Conservation (phyloP, 2,329 filamentous ascomycete genomes). For the Lecanicillium sp. region DNA sequence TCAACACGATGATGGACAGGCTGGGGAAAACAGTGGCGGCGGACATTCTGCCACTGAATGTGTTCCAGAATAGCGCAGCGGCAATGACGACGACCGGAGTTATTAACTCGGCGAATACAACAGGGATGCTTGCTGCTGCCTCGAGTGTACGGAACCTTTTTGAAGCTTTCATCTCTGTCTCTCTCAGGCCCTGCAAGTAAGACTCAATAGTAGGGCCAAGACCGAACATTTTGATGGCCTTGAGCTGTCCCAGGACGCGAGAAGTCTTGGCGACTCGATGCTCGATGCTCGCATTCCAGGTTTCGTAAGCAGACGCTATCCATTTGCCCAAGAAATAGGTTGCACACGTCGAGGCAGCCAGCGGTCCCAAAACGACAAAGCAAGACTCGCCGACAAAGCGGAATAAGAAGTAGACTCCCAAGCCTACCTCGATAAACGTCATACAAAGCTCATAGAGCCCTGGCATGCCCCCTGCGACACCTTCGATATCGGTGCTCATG, state of each 20-base stretch:
- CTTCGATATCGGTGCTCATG: slow-evolving; percentile 10
- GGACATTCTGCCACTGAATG: background rate
- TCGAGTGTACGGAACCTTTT: background rate
- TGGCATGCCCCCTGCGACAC: background rate
- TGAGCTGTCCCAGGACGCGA: background rate
- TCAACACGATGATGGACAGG: background rate
- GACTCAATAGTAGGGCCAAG: background rate
- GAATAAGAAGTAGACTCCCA: background rate
- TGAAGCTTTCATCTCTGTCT: background rate
- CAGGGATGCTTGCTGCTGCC: background rate
- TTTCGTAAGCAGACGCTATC: background rate
- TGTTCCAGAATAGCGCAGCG: slow-evolving; percentile 1
- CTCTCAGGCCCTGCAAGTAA: background rate
- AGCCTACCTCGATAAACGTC: background rate
- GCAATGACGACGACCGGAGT: slow-evolving; percentile 4
- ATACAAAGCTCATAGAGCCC: background rate
- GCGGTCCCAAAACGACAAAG: background rate
- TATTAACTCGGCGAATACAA: background rate
- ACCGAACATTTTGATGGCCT: slow-evolving; percentile 9
- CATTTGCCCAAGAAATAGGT: background rate
- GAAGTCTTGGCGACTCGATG: background rate
- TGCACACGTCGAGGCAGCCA: background rate
- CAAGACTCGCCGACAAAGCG: background rate
- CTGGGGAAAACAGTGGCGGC: background rate
- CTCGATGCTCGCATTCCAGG: slow-evolving; percentile 4